A percentile compares a stretch with the other conserved stretches of the same genome.
Conservation (phyloP, 352 stramenopile species). For the Globisporangium spiculum region DNA sequence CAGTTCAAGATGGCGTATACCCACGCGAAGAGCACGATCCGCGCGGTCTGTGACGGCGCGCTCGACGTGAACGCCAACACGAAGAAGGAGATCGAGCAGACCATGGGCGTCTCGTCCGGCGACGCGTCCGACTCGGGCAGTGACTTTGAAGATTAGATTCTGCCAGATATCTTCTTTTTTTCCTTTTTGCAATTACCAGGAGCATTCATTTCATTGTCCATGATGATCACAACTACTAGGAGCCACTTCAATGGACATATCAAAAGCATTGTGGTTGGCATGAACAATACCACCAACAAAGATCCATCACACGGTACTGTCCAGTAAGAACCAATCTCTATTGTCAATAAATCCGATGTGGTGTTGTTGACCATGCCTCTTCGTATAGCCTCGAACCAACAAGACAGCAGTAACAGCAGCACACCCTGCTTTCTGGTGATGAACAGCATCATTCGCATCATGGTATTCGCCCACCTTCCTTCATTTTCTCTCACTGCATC, state of each 20-base stretch:
- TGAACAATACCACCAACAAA: neutral
- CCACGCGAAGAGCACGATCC: slow-evolving; percentile 82
- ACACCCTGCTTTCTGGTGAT: neutral
- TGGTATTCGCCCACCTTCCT: neutral
- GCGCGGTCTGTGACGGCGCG: slow-evolving; percentile 71
- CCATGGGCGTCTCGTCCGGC: slow-evolving; percentile 54
- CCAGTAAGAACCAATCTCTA: slow-evolving; percentile 3
- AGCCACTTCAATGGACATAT: neutral
- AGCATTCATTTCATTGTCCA: neutral
- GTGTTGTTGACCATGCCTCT: neutral
- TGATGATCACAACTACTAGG: neutral
- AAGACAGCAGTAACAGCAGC: slow-evolving; percentile 11
- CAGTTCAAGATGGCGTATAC: slow-evolving; percentile 88
- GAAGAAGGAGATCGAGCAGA: slow-evolving; percentile 70
- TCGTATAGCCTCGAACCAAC: neutral
- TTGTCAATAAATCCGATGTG: slow-evolving; percentile 11
- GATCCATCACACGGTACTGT: neutral
- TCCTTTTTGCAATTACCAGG: neutral
- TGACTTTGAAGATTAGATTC: slow-evolving; percentile 71
- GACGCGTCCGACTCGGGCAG: slow-evolving; percentile 81
- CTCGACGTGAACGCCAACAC: slow-evolving; percentile 76
- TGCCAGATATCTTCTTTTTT: neutral
- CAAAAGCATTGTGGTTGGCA: neutral
- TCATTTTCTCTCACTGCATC: neutral
- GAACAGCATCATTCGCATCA: neutral